Conservation (phyloP, 2,329 filamentous ascomycete genomes). For the Colletotrichum shisoi region DNA sequence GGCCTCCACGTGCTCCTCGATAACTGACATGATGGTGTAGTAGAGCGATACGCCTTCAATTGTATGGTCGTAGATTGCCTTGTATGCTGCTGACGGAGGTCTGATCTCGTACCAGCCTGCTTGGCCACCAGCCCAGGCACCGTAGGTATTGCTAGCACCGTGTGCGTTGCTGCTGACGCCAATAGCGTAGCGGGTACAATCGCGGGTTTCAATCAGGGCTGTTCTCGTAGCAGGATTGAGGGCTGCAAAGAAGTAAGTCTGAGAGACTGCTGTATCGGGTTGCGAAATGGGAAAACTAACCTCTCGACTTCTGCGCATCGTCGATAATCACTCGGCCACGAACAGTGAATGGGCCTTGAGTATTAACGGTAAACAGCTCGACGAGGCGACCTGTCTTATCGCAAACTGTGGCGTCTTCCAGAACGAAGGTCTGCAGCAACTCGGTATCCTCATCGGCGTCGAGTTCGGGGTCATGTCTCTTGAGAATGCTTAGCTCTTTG, state of each 20-base stretch:
- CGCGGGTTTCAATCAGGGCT: slow-evolving; percentile 63
- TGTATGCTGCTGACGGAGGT: slow-evolving; percentile 65
- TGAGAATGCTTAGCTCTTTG: slow-evolving; percentile 50
- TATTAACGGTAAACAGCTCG: slow-evolving; percentile 68
- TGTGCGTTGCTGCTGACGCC: slow-evolving; percentile 59
- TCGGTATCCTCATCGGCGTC: slow-evolving; percentile 9
- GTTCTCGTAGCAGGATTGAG: slow-evolving; percentile 46
- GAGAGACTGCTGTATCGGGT: no score
- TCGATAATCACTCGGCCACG: slow-evolving; percentile 60
- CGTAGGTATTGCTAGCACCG: slow-evolving; percentile 62
- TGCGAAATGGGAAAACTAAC: slow-evolving; percentile 46
- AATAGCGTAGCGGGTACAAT: slow-evolving; percentile 61
- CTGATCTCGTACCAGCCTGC: slow-evolving; percentile 73
- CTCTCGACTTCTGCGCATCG: slow-evolving; percentile 55
- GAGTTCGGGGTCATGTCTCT: slow-evolving; percentile 34
- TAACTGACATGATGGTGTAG: slow-evolving; percentile 68
- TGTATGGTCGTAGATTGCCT: slow-evolving; percentile 65
- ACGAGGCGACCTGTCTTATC: slow-evolving; percentile 61
- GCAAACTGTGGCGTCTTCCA: slow-evolving; percentile 64
- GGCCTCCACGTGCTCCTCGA: slow-evolving; percentile 50
- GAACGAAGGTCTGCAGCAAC: slow-evolving; percentile 34
- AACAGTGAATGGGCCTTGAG: slow-evolving; percentile 67
- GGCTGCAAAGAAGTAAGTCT: slow-evolving; percentile 44
- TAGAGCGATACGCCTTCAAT: slow-evolving; percentile 70
- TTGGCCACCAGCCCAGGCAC: slow-evolving; percentile 71